Evolutionary conservation across 192 early-diverging fungal species (phyloP).

Genomic region (Backusella australiensis): DNA sequence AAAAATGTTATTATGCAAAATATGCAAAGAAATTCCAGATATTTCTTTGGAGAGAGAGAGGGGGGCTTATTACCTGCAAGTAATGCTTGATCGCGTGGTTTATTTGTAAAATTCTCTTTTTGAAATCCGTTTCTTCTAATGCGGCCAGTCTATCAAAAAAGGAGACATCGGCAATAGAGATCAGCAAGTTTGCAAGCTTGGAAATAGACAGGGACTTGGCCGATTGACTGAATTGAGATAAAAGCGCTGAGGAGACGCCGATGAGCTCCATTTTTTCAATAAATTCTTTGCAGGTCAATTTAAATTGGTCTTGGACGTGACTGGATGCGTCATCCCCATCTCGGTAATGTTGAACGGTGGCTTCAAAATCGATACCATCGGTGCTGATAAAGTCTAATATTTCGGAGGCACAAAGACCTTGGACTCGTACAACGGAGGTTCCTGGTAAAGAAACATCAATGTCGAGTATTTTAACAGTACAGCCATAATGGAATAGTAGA

Average conservation of each 20-base stretch:
- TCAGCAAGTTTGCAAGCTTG: slow-evolving; percentile 64
- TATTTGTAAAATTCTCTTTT: slow-evolving; percentile 43
- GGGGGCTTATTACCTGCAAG: background rate
- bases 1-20: slow-evolving; percentile 2
- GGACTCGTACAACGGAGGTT: slow-evolving; percentile 54
- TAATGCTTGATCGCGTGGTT: background rate
- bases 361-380: slow-evolving; percentile 45
- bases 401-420: slow-evolving; percentile 60
- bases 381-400: slow-evolving; percentile 45
- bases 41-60: background rate
- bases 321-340: slow-evolving; percentile 25
- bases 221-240: slow-evolving; percentile 58
- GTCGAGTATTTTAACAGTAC: slow-evolving; percentile 48
- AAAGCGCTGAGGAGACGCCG: slow-evolving; percentile 10
- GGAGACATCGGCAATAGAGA: slow-evolving; percentile 65
- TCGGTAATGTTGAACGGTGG: slow-evolving; percentile 40
- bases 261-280: background rate
- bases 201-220: slow-evolving; percentile 52
- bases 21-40: slow-evolving; percentile 5
- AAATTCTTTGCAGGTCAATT: background rate
- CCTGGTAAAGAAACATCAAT: slow-evolving; percentile 41
- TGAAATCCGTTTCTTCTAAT: slow-evolving; percentile 50
- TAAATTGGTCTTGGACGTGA: background rate
- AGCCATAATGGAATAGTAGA: slow-evolving; percentile 47
- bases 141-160: slow-evolving; percentile 69